Evolutionary conservation across 106 monocot genomes (phyloP), one percentile per base, ranked within the genome.

Genomic region (Vanilla planifolia): DNA sequence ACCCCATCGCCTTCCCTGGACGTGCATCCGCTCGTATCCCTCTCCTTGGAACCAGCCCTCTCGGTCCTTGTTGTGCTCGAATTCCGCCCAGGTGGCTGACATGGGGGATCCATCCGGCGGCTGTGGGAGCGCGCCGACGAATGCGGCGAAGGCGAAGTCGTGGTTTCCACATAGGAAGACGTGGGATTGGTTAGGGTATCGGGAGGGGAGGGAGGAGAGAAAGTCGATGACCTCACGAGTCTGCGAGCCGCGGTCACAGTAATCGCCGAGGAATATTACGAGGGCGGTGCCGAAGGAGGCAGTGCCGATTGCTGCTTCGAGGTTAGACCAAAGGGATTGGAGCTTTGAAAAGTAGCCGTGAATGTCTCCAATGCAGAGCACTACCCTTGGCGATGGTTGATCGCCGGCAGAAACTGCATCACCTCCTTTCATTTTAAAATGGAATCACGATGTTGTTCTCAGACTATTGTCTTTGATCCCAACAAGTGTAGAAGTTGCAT

Each of bases 151-250:
- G 75, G 98, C 98, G 32, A 98, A 17, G 65, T 98, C 98, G 71
- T 98, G 98, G 82, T 98, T 98, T 39, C 98, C 98, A 68, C 88
- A 87, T 51, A 98, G 88, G 75, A 87, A 98, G 33, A 82, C 98
- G 74, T 92, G 91, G 53, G 63, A 56, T 66, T 98, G 98, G 43
- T 61, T 36, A 2, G 88, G 98, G 73, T 92, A 79, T 30, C 62
- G 74, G 56, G 81, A 28, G 8, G 92, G 81, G 26, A 98, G 91
- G 26, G 77, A 73, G 65, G 79, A 33, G 74, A 96, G 90, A 69
- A 90, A 96, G 37, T 75, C 77, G 73, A 98, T 19, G 45, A 98
- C 98, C 23, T 75, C 59, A 22, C 68, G 74, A 36, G 91, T 88
- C 16, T 92, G 45, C 3, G 88, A 85, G 17, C 98, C 98, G 28